Conservation (phyloP, 169 alveolate genomes). For the Plasmodium falciparum region DNA sequence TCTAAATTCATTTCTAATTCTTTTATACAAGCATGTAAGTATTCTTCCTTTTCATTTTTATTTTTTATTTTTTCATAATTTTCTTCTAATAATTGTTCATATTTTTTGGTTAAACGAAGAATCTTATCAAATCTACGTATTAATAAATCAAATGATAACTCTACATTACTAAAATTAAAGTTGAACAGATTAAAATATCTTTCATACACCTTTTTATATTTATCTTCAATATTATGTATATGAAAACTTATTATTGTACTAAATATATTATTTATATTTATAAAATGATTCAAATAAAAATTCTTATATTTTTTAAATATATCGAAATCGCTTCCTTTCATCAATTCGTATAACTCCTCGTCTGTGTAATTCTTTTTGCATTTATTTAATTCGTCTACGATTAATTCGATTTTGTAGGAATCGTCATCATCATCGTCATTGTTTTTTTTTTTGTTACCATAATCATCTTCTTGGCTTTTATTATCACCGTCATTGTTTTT, state of each 20-base stretch:
- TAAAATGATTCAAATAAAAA: slow-evolving; percentile 49
- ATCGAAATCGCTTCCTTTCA: slow-evolving; percentile 5
- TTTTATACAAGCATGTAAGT: neutral
- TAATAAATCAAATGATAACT: slow-evolving; percentile 29
- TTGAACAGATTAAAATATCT: slow-evolving; percentile 57
- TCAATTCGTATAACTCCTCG: slow-evolving; percentile 9
- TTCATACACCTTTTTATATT: slow-evolving; percentile 20
- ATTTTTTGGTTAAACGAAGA: slow-evolving; percentile 18
- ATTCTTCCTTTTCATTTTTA: slow-evolving; percentile 7
- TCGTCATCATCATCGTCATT: neutral
- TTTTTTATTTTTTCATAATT: slow-evolving; percentile 2
- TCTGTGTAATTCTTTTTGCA: slow-evolving; percentile 28
- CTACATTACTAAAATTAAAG: slow-evolving; percentile 49
- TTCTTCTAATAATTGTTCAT: slow-evolving; percentile 9
- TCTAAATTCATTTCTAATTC: slow-evolving; percentile 20
- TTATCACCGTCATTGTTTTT: neutral
- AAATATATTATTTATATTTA: slow-evolving; percentile 39
- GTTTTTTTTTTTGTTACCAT: neutral
- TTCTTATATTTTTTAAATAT: slow-evolving; percentile 26
- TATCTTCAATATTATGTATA: slow-evolving; percentile 15
- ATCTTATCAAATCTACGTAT: slow-evolving; percentile 24
- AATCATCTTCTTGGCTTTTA: too few species aligned
- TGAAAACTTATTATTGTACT: slow-evolving; percentile 28
- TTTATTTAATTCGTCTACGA: slow-evolving; percentile 5
- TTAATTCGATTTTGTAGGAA: neutral